These are phyloP conservation scores for Anacardium occidentale DNA, from an alignment of 345 rosid genomes.

Conservation along the genomic window DNA sequence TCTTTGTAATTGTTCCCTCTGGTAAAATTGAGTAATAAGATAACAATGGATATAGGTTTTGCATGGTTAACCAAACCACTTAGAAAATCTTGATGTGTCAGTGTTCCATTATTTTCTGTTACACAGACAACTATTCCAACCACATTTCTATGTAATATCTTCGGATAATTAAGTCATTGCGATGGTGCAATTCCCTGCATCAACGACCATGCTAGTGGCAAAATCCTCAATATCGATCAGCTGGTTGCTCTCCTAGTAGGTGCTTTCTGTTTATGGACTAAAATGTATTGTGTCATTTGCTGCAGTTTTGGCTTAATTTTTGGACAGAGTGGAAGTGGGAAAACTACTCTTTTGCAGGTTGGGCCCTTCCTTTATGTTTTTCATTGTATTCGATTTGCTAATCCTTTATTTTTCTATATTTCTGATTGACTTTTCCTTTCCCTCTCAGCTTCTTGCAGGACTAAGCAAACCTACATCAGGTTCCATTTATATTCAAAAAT, in stretches of 20 bases:
- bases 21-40: too few species aligned
- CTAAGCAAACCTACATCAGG: constrained; percentile 84
- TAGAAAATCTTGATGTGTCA: too few species aligned
- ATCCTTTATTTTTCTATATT: neutral
- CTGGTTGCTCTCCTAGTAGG: neutral
- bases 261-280: neutral
- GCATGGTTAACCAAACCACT: neutral
- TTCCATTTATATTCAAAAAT: constrained; percentile 69
- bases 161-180: too few species aligned
- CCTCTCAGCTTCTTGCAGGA: constrained; percentile 82
- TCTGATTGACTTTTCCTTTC: constrained; percentile 13
- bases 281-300: constrained; percentile 9
- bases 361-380: neutral
- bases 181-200: too few species aligned
- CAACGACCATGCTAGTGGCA: neutral
- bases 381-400: constrained; percentile 5
- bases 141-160: too few species aligned
- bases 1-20: too few species aligned
- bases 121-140: too few species aligned
- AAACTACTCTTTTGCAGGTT: constrained; percentile 93
- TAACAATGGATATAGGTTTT: too few species aligned
- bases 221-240: neutral
- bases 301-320: constrained; percentile 90
- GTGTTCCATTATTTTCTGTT: too few species aligned
- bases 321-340: constrained; percentile 97